Evolutionary conservation across 1,284 basidiomycete genomes (phyloP).

Genomic region (Ustilago xerochloae): DNA sequence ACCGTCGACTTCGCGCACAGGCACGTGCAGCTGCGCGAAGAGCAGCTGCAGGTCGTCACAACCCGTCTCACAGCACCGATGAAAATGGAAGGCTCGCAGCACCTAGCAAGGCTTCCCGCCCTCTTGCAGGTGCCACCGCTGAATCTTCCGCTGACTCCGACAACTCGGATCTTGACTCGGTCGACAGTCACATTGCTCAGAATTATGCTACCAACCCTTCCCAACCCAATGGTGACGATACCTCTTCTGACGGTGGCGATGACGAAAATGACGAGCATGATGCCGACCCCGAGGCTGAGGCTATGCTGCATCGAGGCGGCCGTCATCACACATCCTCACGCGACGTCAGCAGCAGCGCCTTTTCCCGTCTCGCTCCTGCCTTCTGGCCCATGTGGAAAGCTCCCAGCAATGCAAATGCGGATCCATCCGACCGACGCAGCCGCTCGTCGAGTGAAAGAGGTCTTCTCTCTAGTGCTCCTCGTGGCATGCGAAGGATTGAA

Average conservation of each 20-base stretch:
- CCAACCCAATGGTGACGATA: slow-evolving; percentile 10
- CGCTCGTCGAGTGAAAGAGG: slow-evolving; percentile 6
- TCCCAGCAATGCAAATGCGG: slow-evolving; percentile 15
- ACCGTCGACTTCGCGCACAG: slow-evolving; percentile 22
- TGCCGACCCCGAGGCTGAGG: slow-evolving; percentile 28
- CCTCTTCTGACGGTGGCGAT: slow-evolving; percentile 28
- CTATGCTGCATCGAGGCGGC: slow-evolving; percentile 1
- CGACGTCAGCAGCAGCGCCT: slow-evolving; percentile 59
- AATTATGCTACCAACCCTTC: slow-evolving; percentile 49
- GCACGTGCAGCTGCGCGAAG: slow-evolving; percentile 35
- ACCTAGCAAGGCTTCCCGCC: slow-evolving; percentile 13
- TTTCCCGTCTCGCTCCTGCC: slow-evolving; percentile 53
- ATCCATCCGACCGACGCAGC: background rate
- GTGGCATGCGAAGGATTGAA: slow-evolving; percentile 38
- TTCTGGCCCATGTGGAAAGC: slow-evolving; percentile 67
- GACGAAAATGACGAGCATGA: slow-evolving; percentile 18
- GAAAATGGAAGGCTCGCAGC: slow-evolving; percentile 12
- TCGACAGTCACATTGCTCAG: slow-evolving; percentile 63
- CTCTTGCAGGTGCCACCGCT: slow-evolving; percentile 5
- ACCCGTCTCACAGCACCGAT: slow-evolving; percentile 3
- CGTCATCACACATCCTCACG: slow-evolving; percentile 9
- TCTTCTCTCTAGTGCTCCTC: slow-evolving; percentile 31
- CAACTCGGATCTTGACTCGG: slow-evolving; percentile 61
- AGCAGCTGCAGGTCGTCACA: slow-evolving; percentile 24
- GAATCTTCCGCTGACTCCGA: slow-evolving; percentile 56